Evolutionary conservation across 306 rosid genomes (phyloP).

Genomic region (Cucurbita moschata): DNA sequence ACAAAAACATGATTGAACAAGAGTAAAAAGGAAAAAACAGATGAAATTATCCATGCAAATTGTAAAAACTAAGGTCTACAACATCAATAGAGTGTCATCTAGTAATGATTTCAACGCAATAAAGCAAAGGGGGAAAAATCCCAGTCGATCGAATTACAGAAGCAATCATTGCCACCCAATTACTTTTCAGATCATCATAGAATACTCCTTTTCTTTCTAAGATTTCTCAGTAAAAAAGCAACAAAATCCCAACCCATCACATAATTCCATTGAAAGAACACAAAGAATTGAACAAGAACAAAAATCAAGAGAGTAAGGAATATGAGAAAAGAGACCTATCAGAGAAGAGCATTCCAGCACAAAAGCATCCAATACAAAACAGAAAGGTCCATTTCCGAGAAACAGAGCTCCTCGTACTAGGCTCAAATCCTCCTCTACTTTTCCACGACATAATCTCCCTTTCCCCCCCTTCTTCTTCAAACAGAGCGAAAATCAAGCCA

Average conservation of each 20-base stretch:
- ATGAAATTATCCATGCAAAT: not conserved
- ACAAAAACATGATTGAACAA: not conserved
- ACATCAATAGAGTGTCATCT: not conserved
- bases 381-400: conserved; percentile 40
- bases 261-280: not conserved
- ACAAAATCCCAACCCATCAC: conserved; percentile 8
- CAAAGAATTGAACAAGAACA: not conserved
- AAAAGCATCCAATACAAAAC: conserved; percentile 37
- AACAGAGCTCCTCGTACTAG: conserved; percentile 20
- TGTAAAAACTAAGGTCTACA: not conserved
- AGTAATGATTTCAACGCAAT: not conserved
- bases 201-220: not conserved
- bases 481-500: conserved; percentile 8
- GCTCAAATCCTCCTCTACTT: conserved; percentile 25
- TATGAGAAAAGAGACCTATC: conserved; percentile 23
- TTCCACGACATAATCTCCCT: conserved; percentile 25
- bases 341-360: conserved; percentile 51
- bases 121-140: not conserved
- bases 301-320: not conserved
- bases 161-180: not conserved
- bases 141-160: not conserved
- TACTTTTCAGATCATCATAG: not conserved
- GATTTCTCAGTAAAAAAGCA: not conserved
- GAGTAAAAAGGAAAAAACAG: not conserved
- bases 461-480: not conserved